Evolutionary conservation across 306 rosid genomes (phyloP).

Genomic region (Hylodesmum podocarpum): DNA sequence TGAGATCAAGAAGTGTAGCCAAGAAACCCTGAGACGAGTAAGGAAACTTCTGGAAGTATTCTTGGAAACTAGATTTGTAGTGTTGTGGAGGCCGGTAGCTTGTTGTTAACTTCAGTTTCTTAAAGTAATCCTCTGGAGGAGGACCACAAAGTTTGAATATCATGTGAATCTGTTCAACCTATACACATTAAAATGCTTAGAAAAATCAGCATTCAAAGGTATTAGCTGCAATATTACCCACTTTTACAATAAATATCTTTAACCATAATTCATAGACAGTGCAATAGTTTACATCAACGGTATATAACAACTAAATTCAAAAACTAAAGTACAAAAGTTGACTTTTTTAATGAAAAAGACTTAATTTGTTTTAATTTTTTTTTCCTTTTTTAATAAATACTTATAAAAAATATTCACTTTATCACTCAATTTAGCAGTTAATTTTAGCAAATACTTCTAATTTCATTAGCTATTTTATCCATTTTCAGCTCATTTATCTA

Average conservation of each 20-base stretch:
- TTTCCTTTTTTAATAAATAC: no score
- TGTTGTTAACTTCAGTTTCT: constrained; percentile 49
- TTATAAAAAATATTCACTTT: no score
- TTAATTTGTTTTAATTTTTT: no score
- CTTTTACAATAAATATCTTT: no score
- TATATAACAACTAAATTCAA: no score
- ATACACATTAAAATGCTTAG: constrained; percentile 7
- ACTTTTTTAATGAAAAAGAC: no score
- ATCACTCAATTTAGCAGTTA: background rate
- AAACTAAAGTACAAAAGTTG: no score
- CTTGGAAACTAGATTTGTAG: constrained; percentile 32
- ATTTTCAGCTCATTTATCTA: background rate
- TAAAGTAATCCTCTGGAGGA: constrained; percentile 60
- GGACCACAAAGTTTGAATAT: constrained; percentile 74
- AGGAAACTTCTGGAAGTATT: constrained; percentile 23
- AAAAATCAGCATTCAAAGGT: background rate
- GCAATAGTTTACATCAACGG: no score
- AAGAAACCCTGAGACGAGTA: constrained; percentile 24
- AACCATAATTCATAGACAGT: no score
- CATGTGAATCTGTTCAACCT: constrained; percentile 74
- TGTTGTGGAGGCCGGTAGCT: constrained; percentile 28
- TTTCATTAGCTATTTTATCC: background rate
- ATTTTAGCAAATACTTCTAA: background rate
- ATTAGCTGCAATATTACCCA: background rate
- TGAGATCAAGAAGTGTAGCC: constrained; percentile 37